A percentile compares a stretch with the other conserved stretches of the same genome.
Evolutionary conservation across 176 grass and related monocot genomes (phyloP).

Genomic region (Aegilops longissima): DNA sequence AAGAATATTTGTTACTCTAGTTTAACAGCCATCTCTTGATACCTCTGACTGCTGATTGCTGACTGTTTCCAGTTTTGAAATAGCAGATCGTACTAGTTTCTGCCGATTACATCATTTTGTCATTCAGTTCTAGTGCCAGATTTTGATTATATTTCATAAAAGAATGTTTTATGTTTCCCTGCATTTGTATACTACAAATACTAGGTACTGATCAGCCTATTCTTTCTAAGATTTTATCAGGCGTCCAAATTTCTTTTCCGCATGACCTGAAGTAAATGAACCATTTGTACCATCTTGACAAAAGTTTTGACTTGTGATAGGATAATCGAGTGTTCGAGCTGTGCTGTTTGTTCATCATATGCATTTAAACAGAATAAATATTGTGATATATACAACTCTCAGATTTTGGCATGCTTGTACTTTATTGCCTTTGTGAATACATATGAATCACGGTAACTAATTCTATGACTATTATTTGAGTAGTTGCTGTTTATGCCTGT

Average conservation of each 20-base stretch:
- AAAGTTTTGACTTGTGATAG: background rate
- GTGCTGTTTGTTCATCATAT: conserved; percentile 7
- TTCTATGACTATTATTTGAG: background rate
- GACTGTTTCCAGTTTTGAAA: background rate
- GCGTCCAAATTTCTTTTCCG: too few species aligned
- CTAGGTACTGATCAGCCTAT: background rate
- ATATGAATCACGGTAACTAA: background rate
- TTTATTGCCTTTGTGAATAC: background rate
- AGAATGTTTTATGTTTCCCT: background rate
- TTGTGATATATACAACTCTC: conserved; percentile 20
- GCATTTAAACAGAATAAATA: background rate
- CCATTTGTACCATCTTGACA: background rate
- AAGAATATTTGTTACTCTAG: background rate
- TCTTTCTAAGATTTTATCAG: background rate
- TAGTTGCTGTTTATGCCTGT: background rate
- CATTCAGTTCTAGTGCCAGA: background rate
- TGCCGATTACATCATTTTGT: background rate
- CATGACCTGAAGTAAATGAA: background rate
- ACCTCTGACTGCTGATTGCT: background rate
- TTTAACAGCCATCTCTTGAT: too few species aligned
- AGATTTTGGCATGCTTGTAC: background rate
- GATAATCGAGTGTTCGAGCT: background rate
- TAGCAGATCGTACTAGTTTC: background rate
- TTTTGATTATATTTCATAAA: background rate
- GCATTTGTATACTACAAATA: background rate